A percentile compares a stretch with the other conserved stretches of the same genome.
Evolutionary conservation across 441 rosid species (phyloP).

Genomic region (Gossypium trilobum): DNA sequence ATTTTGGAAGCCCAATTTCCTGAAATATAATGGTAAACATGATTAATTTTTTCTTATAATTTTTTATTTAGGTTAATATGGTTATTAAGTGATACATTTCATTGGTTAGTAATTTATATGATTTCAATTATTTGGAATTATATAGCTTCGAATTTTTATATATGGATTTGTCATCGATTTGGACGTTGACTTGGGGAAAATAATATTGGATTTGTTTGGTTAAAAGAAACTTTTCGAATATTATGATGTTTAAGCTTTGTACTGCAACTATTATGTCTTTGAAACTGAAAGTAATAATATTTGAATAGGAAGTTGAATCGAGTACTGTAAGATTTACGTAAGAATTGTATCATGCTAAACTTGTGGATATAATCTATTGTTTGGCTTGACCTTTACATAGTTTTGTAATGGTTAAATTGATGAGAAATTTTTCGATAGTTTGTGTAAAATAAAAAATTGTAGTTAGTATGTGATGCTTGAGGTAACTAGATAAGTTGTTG

Average conservation of each 20-base stretch:
- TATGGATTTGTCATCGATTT: neutral
- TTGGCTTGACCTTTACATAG: neutral
- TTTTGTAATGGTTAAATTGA: neutral
- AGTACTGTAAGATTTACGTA: neutral
- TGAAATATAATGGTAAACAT: neutral
- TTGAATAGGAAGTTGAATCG: neutral
- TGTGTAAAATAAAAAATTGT: neutral
- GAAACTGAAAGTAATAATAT: neutral
- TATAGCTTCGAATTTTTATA: neutral
- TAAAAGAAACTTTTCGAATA: neutral
- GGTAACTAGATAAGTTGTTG: neutral
- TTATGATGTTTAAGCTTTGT: slow-evolving; percentile 4
- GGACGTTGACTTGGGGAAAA: neutral
- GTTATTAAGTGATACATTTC: neutral
- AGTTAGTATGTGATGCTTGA: neutral
- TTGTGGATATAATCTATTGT: neutral
- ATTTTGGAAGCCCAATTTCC: neutral
- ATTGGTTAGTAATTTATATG: neutral
- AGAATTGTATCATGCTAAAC: neutral
- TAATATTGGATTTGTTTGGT: neutral
- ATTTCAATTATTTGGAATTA: neutral
- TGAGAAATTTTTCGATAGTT: neutral
- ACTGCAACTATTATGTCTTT: neutral
- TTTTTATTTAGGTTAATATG: neutral
- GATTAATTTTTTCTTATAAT: neutral